Conservation (phyloP, 257 asterid species). For the Oldenlandia corymbosa region DNA sequence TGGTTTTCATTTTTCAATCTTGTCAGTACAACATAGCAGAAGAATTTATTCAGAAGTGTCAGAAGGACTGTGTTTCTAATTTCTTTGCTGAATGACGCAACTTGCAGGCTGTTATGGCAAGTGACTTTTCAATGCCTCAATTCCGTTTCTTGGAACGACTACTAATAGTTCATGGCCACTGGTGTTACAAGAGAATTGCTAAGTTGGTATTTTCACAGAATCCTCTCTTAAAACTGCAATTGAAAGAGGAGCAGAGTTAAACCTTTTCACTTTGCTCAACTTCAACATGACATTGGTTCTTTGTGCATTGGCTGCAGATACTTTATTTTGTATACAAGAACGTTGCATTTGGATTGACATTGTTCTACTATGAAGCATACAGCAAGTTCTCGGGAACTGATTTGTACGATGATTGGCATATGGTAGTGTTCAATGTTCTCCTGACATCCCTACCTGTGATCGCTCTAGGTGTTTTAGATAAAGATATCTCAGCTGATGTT, state of each 20-base stretch:
- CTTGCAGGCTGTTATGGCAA: constrained; percentile 66
- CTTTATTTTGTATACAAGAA: constrained; percentile 66
- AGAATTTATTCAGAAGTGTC: background rate
- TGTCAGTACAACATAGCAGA: too few species aligned
- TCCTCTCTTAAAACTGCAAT: background rate
- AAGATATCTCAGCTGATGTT: constrained; percentile 55
- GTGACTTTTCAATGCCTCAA: constrained; percentile 59
- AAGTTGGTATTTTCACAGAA: constrained; percentile 34
- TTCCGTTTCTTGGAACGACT: constrained; percentile 56
- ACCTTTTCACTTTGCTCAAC: background rate
- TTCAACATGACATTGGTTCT: background rate
- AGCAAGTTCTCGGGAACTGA: constrained; percentile 51
- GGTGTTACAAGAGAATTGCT: constrained; percentile 64
- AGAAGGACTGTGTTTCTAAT: background rate
- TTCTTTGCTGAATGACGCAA: background rate
- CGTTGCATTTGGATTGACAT: constrained; percentile 54
- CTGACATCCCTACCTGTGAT: constrained; percentile 69
- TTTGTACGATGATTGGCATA: constrained; percentile 63
- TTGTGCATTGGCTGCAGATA: constrained; percentile 39
- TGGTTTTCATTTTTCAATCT: too few species aligned
- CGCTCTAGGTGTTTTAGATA: constrained; percentile 62
- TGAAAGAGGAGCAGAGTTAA: background rate
- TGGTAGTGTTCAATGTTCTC: constrained; percentile 62
- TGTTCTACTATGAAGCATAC: constrained; percentile 55
- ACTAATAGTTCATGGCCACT: constrained; percentile 58